Conservation (phyloP, 192 early-diverging fungal species). For the Podila horticola region DNA sequence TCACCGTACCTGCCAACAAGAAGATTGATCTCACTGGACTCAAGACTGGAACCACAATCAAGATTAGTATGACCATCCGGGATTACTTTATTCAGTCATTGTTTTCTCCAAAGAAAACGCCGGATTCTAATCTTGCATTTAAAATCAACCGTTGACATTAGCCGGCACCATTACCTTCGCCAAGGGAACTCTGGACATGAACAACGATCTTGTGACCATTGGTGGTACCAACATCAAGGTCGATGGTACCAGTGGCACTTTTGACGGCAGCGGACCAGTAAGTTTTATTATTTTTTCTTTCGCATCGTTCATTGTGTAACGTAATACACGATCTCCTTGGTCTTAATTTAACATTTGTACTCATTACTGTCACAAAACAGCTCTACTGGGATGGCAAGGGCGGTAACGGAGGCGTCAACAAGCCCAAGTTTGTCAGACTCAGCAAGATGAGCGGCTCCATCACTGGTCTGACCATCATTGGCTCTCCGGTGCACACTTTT, state of each 20-base stretch:
- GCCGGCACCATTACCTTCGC: constrained; percentile 49
- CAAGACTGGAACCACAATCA: constrained; percentile 50
- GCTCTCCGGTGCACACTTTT: constrained; percentile 56
- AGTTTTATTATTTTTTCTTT: constrained; percentile 16
- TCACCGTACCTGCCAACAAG: constrained; percentile 53
- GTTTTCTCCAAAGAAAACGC: constrained; percentile 5
- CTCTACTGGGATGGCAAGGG: constrained; percentile 60
- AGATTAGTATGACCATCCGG: constrained; percentile 17
- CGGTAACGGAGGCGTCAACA: constrained; percentile 50
- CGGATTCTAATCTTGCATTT: constrained; percentile 7
- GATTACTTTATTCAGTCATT: constrained; percentile 1
- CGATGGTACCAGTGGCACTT: constrained; percentile 40
- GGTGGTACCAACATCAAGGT: constrained; percentile 45
- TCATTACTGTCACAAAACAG: constrained; percentile 4
- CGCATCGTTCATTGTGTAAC: constrained; percentile 3
- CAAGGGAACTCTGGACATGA: constrained; percentile 26
- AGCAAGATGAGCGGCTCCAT: constrained; percentile 35
- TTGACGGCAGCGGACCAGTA: constrained; percentile 55
- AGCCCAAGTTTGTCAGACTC: constrained; percentile 52
- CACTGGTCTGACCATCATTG: constrained; percentile 34
- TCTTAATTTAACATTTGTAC: neutral
- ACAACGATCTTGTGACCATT: constrained; percentile 43
- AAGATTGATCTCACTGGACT: constrained; percentile 50
- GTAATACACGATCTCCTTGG: neutral
- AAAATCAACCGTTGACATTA: constrained; percentile 15